A percentile compares a stretch with the other conserved stretches of the same genome.
phyloP scores from a whole-genome alignment of 768 basidiomycete species.

The Strobilomyces dryophilus region DNA sequence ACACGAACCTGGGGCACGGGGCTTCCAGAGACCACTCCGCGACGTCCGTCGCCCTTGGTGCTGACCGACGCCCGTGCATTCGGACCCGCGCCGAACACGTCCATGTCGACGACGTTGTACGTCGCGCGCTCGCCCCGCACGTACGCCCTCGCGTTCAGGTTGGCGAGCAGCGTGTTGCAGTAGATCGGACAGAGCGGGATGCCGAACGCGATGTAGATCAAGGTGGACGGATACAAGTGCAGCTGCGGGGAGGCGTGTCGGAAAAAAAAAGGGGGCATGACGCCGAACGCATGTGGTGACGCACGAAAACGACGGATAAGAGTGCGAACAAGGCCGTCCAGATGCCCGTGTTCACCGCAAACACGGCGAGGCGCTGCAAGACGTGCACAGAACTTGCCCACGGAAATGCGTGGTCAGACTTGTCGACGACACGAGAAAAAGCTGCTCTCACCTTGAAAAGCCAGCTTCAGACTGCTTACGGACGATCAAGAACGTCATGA shows the following conservation, averaged over 20 bases:
- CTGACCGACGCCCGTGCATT: no score
- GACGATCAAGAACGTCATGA: constrained; percentile 7
- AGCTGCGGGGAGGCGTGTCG: neutral
- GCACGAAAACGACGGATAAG: constrained; percentile 1
- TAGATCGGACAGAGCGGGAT: constrained; percentile 12
- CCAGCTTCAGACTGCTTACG: neutral
- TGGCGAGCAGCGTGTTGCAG: neutral
- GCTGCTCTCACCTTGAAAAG: neutral
- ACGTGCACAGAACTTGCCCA: constrained; percentile 2
- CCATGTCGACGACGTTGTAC: neutral
- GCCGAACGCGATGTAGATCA: neutral
- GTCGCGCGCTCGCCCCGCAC: neutral
- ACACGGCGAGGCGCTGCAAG: constrained; percentile 10
- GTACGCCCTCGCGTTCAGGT: neutral
- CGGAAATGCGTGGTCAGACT: neutral
- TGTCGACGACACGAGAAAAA: neutral
- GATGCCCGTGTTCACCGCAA: constrained; percentile 32
- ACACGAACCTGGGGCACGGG: no score
- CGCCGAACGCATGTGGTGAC: neutral
- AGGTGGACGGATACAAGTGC: no score
- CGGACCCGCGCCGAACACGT: no score
- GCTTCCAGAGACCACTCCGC: neutral
- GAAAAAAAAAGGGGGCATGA: neutral
- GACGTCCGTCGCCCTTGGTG: neutral
- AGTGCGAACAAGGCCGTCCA: constrained; percentile 43